Base-by-base conservation (phyloP, 257 asterid species). In the Primulina eburnea region DNA sequence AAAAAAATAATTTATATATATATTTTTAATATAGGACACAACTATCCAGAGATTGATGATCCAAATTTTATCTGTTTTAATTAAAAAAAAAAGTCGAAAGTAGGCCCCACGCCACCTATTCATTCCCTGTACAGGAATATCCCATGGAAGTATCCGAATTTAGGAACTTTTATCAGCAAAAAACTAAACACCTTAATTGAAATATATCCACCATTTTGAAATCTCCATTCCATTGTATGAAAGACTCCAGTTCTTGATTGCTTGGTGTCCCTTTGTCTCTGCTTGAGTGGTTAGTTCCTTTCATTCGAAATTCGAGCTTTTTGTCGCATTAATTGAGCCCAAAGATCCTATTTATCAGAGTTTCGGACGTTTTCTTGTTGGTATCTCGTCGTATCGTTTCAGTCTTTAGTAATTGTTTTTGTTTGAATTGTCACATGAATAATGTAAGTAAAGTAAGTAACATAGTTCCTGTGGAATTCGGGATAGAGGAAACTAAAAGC, bases 231-330 rank as follows among this genome's bases (percentile, higher is more conserved):
- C 50, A 9, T 38, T 3, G 50, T 38, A 8, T 38, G 50, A 38
- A 10, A 38, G 16, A 38, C 5, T 75, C 62, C 18, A 52, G 52
- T 61, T 62, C 32, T 18, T 43, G 63, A 67, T 67, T 29, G 30
- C 55, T 20, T 21, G 37, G 14, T 55, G 50, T 50, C 56, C 2
- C 50, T 28, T 38, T 60, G 40, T 61, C 37, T 59, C 20, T 59
- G 67, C 62, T 33, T 56, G 20, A 40, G 64, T 43, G 62, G 81
- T 80, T 68, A 71, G 81, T 68, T 73, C 61, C 43, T 78, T 58
- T 32, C 64, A 37, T 43, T 57, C 68, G 26, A 61, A 17, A 24
- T 65, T 8, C 29, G 16, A 24, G 28, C 37, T 28, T 24, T 65
- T 2, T 47, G 61, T 26, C 38, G 2, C n/a, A 2, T 64, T 65